Percentiles rank a stretch among this genome's conserved stretches.
phyloP scores from a whole-genome alignment of 305 asterid genomes.

The Stenogyne calaminthoides region DNA sequence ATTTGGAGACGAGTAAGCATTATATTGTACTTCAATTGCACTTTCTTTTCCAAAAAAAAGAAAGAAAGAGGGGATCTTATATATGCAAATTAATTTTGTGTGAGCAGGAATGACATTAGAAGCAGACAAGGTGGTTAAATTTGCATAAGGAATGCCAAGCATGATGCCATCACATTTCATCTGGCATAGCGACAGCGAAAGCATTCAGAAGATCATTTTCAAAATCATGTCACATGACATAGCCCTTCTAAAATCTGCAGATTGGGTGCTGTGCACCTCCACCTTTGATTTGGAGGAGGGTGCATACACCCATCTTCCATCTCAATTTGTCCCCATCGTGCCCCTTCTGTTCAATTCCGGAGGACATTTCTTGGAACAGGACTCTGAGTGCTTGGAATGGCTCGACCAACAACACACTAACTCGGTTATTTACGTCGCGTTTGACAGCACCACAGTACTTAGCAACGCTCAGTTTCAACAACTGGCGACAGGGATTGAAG shows the following conservation, averaged over 20 bases:
- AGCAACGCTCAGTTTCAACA: constrained; percentile 44
- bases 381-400: constrained; percentile 52
- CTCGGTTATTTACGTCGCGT: constrained; percentile 51
- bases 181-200: constrained; percentile 42
- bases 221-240: constrained; percentile 36
- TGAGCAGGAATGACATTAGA: neutral
- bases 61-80: no score
- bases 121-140: constrained; percentile 32
- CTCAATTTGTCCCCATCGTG: constrained; percentile 53
- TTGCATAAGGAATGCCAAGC: constrained; percentile 44
- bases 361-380: constrained; percentile 47
- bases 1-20: no score
- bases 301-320: constrained; percentile 46
- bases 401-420: constrained; percentile 49
- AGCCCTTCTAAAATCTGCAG: constrained; percentile 32
- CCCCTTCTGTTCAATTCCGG: constrained; percentile 43
- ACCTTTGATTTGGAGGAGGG: constrained; percentile 55
- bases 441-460: constrained; percentile 36
- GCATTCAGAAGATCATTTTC: constrained; percentile 38
- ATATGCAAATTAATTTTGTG: neutral
- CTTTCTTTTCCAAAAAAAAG: no score
- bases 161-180: constrained; percentile 46
- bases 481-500: constrained; percentile 57
- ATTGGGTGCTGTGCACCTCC: constrained; percentile 59
- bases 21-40: no score